Evolutionary conservation across 306 rosid species (phyloP).

Genomic region (Glycyrrhiza uralensis): DNA sequence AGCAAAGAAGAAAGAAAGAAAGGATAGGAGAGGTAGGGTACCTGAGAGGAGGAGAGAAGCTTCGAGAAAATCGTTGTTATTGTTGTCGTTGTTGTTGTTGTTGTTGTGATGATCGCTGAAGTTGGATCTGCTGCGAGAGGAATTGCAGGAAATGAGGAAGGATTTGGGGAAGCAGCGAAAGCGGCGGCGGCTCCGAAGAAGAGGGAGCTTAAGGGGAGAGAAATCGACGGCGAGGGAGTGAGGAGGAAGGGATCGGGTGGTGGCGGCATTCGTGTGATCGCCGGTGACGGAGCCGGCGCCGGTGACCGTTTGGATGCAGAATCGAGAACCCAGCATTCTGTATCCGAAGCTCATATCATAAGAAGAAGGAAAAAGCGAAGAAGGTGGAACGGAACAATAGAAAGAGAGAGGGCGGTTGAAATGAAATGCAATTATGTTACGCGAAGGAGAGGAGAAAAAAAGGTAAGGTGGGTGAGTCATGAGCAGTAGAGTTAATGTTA

Average conservation of each 20-base stretch:
- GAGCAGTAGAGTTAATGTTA: neutral
- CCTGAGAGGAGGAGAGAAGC: conserved; percentile 95
- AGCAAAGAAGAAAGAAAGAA: neutral
- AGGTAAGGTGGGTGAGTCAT: neutral
- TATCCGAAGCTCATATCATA: neutral
- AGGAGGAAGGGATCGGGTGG: conserved; percentile 27
- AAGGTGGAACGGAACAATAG: neutral
- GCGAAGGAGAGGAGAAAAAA: neutral
- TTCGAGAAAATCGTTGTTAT: conserved; percentile 50
- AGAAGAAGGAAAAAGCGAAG: neutral
- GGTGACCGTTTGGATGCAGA: conserved; percentile 29
- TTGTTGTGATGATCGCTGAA: conserved; percentile 34
- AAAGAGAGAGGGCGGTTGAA: neutral
- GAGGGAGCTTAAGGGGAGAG: conserved; percentile 31
- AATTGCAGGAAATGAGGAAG: conserved; percentile 51
- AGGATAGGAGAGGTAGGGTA: neutral
- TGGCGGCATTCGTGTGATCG: conserved; percentile 47
- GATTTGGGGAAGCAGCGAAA: conserved; percentile 40
- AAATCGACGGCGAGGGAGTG: conserved; percentile 28
- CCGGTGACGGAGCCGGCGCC: conserved; percentile 32
- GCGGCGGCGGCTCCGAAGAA: conserved; percentile 27
- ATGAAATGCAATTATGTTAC: too few species aligned
- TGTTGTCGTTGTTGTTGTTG: neutral
- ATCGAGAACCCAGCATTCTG: conserved; percentile 40
- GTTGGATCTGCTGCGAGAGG: conserved; percentile 47